Base-by-base conservation (phyloP, 257 asterid species). In the Gentiana straminea region DNA sequence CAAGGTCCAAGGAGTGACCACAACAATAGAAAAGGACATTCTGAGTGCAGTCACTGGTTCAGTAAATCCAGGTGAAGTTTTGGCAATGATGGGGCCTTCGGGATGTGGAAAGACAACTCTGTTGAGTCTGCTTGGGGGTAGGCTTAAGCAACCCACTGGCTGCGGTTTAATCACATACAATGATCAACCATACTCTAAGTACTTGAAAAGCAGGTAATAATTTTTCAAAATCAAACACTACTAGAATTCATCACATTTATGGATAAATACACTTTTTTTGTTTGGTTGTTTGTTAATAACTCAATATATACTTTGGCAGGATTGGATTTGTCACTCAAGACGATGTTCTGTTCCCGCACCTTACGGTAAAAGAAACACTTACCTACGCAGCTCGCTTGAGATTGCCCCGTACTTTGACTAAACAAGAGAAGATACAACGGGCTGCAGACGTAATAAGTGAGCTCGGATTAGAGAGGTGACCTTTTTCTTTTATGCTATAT, bases 271-370 rank as follows among this genome's bases (percentile, higher is more conserved):
- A 15, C 24, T 15, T 15, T 15, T 15, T n/a, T n/a, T n/a, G n/a
- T n/a, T n/a, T n/a, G n/a, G n/a, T n/a, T n/a, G n/a, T n/a, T n/a
- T n/a, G n/a, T n/a, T n/a, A n/a, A n/a, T n/a, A n/a, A n/a, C n/a
- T n/a, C n/a, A n/a, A n/a, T n/a, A n/a, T n/a, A 51, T n/a, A 39
- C 24, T 44, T 44, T 68, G n/a, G 69, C 94, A 91, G 97, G 91
- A 84, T 86, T 47, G 99, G 99, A 64, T 92, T 88, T 32, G 97
- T 88, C 75, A 88, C 94, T n/a, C 99, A 92, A 76, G 99, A 92
- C 39, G 99, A 92, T 33, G 84, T 92, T 63, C 80, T 92, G 10
- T 88, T 88, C 63, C 99, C 99, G 52, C 95, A 92, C 79, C 94
- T 92, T 35, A 92, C 99, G 0, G 95, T 92, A 63, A 81, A 69